phyloP scores from a whole-genome alignment of 768 basidiomycete genomes.

The Russula virescens region DNA sequence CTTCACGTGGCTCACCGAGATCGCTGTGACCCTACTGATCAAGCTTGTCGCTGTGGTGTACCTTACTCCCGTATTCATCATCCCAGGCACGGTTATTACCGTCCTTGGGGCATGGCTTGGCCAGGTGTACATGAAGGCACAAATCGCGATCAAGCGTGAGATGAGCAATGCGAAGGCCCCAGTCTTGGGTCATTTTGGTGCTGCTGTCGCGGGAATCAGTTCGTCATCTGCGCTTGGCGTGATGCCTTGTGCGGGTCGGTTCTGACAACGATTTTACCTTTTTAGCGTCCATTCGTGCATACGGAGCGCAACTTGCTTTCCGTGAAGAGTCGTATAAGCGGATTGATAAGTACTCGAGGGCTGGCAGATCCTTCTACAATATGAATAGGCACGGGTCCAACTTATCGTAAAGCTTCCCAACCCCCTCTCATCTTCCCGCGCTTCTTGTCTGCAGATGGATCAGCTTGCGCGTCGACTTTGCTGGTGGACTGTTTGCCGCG shows the following conservation, averaged over 20 bases:
- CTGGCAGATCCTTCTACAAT: conserved; percentile 42
- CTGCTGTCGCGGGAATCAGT: conserved; percentile 48
- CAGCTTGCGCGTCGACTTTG: conserved; percentile 47
- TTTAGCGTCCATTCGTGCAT: conserved; percentile 47
- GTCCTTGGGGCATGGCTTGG: conserved; percentile 40
- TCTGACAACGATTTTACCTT: neutral
- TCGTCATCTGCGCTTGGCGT: conserved; percentile 19
- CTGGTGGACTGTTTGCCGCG: conserved; percentile 48
- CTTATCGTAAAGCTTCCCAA: too few relatives aligned
- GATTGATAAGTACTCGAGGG: conserved; percentile 44
- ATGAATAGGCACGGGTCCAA: conserved; percentile 37
- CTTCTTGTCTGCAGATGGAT: conserved; percentile 37
- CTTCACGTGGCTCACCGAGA: conserved; percentile 30
- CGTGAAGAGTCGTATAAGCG: conserved; percentile 38
- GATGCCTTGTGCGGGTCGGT: neutral
- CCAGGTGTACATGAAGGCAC: conserved; percentile 49
- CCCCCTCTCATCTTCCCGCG: neutral
- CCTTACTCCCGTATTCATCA: conserved; percentile 36
- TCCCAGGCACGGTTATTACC: conserved; percentile 35
- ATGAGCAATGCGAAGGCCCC: conserved; percentile 48
- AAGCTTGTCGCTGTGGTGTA: conserved; percentile 36
- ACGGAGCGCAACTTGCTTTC: conserved; percentile 44
- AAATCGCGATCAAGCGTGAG: conserved; percentile 51
- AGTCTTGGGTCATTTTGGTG: conserved; percentile 46
- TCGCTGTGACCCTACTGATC: conserved; percentile 32